phyloP scores from a whole-genome alignment of 805 yeast genomes.

The Sugiyamaella americana region DNA sequence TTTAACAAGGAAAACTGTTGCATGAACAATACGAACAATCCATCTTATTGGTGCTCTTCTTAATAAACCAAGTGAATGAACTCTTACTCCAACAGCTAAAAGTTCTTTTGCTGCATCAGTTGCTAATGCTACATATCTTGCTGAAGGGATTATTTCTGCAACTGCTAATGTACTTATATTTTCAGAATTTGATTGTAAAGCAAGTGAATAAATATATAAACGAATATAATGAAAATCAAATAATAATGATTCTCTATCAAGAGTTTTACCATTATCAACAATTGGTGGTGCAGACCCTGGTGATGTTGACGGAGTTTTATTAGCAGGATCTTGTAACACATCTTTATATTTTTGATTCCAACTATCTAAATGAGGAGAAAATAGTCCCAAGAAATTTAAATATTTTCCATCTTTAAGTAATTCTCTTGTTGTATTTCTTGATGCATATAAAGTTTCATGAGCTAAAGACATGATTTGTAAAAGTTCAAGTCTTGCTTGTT shows the following conservation, averaged over 20 bases:
- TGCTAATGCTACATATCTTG: conserved; percentile 70
- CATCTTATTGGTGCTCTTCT: conserved; percentile 87
- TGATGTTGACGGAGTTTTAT: background rate
- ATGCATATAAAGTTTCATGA: conserved; percentile 72
- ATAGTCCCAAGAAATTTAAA: conserved; percentile 61
- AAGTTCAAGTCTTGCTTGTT: conserved; percentile 74
- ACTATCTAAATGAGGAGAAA: conserved; percentile 68
- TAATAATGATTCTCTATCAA: conserved; percentile 66
- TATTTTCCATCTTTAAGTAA: conserved; percentile 36
- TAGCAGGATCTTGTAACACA: conserved; percentile 34
- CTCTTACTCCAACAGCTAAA: conserved; percentile 61
- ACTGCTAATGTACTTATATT: conserved; percentile 36
- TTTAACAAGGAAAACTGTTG: conserved; percentile 86
- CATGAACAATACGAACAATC: conserved; percentile 78
- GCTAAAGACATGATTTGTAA: conserved; percentile 74
- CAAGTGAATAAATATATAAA: conserved; percentile 76
- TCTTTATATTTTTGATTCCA: conserved; percentile 67
- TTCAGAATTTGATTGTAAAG: conserved; percentile 40
- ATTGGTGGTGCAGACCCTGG: conserved; percentile 2
- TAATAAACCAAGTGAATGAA: conserved; percentile 54
- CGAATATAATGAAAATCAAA: conserved; percentile 83
- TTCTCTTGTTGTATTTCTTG: conserved; percentile 32
- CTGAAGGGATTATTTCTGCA: conserved; percentile 65
- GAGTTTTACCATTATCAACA: conserved; percentile 26
- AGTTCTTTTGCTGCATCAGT: conserved; percentile 79